These are phyloP conservation scores for Cenchrus americanus DNA, from an alignment of 176 grass and related monocot species.

Conservation along the genomic window DNA sequence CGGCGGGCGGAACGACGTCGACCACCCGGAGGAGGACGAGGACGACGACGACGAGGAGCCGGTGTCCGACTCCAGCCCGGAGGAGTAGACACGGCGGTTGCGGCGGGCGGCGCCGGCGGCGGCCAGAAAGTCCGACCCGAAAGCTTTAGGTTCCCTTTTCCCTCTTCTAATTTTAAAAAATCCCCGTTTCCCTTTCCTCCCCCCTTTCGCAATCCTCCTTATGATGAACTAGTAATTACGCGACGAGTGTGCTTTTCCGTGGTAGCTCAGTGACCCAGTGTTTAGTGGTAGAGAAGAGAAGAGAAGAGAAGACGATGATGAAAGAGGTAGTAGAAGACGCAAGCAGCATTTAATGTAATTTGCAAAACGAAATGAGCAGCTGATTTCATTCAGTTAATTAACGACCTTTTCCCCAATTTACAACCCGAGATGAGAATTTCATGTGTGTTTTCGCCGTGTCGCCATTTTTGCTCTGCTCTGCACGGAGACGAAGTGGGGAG, in stretches of 20 bases:
- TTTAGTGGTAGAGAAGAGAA: conserved; percentile 34
- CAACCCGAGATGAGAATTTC: not conserved
- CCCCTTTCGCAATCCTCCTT: conserved; percentile 16
- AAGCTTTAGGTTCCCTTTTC: conserved; percentile 44
- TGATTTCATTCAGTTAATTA: conserved; percentile 31
- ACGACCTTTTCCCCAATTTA: not conserved
- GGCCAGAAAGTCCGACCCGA: conserved; percentile 47
- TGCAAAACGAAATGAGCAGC: conserved; percentile 2
- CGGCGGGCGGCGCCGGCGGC: not conserved
- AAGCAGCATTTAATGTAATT: not conserved
- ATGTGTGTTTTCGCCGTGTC: too few species aligned
- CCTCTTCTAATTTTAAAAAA: conserved; percentile 13
- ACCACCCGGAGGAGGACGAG: conserved; percentile 58
- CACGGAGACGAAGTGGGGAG: not conserved
- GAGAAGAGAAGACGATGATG: not conserved
- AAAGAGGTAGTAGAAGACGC: not conserved
- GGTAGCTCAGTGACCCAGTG: conserved; percentile 16
- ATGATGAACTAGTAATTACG: conserved; percentile 46
- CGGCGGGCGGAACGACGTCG: not conserved
- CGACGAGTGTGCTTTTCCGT: not conserved
- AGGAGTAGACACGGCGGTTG: conserved; percentile 24
- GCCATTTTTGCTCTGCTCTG: not conserved
- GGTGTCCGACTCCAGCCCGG: conserved; percentile 72
- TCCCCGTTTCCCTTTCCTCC: not conserved
- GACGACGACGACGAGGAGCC: conserved; percentile 70